phyloP scores from a whole-genome alignment of 495 filamentous ascomycete species.

The Tuber aestivum region DNA sequence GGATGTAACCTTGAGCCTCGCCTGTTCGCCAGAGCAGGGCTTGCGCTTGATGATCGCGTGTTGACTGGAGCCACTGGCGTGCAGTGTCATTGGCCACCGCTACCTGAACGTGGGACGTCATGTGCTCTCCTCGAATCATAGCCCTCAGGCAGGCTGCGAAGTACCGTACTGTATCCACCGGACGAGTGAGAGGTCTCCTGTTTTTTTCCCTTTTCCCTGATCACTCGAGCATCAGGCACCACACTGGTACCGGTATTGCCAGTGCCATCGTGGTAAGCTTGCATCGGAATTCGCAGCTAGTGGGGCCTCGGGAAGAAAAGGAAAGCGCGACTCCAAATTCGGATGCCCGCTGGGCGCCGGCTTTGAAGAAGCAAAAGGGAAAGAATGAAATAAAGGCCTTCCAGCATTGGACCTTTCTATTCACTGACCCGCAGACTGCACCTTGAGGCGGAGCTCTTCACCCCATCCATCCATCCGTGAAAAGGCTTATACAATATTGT shows the following conservation, averaged over 20 bases:
- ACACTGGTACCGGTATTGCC: neutral
- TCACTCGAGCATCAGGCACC: neutral
- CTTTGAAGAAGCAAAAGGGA: neutral
- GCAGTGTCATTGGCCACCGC: neutral
- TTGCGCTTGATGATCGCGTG: neutral
- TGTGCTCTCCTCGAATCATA: neutral
- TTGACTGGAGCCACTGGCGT: neutral
- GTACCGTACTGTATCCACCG: neutral
- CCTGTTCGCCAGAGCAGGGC: neutral
- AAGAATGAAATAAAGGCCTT: neutral
- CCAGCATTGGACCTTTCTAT: neutral
- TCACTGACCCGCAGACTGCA: neutral
- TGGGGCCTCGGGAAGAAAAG: neutral
- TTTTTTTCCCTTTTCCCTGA: neutral
- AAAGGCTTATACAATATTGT: neutral
- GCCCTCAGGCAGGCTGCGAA: neutral
- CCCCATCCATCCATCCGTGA: neutral
- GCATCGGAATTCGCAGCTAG: neutral
- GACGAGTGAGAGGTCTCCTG: neutral
- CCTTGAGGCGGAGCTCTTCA: neutral
- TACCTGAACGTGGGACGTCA: neutral
- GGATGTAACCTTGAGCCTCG: neutral
- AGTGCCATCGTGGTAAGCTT: neutral
- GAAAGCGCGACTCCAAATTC: neutral
- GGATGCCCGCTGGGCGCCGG: neutral